Percentiles rank a stretch among this genome's conserved stretches.
Evolutionary conservation across 2,329 filamentous ascomycete species (phyloP).

Genomic region (Colletotrichum sp.): DNA sequence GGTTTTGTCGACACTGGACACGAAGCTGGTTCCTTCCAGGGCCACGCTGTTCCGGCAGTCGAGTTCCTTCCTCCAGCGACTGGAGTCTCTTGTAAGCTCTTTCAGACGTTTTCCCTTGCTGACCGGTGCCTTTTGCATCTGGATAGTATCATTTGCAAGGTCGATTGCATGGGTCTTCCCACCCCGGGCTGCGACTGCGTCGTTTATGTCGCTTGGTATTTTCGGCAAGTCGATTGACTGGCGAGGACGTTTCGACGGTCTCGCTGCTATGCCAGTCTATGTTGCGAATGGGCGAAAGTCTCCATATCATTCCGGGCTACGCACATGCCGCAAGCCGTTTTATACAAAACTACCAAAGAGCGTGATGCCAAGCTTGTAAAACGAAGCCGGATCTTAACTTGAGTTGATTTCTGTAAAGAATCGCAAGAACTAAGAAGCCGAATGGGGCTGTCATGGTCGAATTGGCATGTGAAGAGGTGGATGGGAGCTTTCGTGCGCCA

Average conservation of each 20-base stretch:
- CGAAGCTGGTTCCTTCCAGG: neutral
- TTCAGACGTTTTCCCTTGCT: conserved; percentile 50
- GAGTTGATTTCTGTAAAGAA: neutral
- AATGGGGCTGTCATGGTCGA: neutral
- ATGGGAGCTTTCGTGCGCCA: neutral
- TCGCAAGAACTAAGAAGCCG: no score
- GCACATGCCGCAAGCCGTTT: neutral
- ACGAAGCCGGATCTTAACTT: neutral
- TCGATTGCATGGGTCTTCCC: neutral
- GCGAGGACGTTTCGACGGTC: neutral
- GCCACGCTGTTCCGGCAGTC: neutral
- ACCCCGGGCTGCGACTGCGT: neutral
- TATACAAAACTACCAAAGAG: neutral
- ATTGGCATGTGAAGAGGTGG: neutral
- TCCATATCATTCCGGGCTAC: no score
- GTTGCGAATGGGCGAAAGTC: neutral
- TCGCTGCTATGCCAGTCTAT: neutral
- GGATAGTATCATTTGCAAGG: neutral
- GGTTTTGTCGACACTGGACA: no score
- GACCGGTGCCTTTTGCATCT: neutral
- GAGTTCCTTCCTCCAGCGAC: neutral
- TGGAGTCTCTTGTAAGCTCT: conserved; percentile 23
- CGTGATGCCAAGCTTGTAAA: neutral
- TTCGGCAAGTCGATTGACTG: neutral
- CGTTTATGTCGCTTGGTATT: neutral